Percentiles rank a stretch among this genome's conserved stretches.
Evolutionary conservation across 2,329 filamentous ascomycete species (phyloP).

Genomic region (Aaosphaeria pasadenensis): DNA sequence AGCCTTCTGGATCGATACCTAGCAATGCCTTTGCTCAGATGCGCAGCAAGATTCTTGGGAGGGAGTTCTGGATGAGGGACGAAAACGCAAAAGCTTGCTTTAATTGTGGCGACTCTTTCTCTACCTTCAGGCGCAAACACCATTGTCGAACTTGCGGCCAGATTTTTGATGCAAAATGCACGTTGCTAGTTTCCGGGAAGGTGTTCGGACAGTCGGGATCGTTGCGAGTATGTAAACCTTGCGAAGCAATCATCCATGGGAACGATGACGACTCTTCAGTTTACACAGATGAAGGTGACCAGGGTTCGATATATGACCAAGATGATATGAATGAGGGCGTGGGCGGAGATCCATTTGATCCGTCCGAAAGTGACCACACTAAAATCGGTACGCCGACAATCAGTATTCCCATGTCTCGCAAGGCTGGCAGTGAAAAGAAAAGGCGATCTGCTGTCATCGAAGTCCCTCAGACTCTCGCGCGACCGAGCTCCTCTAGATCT

Average conservation of each 20-base stretch:
- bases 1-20: conserved; percentile 39
- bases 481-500: conserved; percentile 93
- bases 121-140: conserved; percentile 91
- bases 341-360: conserved; percentile 21
- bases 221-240: conserved; percentile 88
- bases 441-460: conserved; percentile 86
- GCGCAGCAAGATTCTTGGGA: conserved; percentile 82
- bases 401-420: conserved; percentile 63
- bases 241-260: conserved; percentile 84
- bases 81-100: conserved; percentile 98
- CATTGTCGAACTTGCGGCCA: conserved; percentile 95
- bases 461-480: conserved; percentile 70
- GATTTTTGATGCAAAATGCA: conserved; percentile 97
- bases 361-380: conserved; percentile 36
- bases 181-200: conserved; percentile 81
- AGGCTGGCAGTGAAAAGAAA: conserved; percentile 71
- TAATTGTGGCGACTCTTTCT: conserved; percentile 83
- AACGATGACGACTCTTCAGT: conserved; percentile 90
- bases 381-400: conserved; percentile 57
- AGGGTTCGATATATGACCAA: conserved; percentile 52
- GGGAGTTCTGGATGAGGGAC: conserved; percentile 99
- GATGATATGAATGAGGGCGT: conserved; percentile 19
- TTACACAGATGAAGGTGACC: conserved; percentile 77
- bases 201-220: conserved; percentile 83
- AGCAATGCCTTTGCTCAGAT: conserved; percentile 54